Percentiles rank a stretch among this genome's conserved stretches.
Evolutionary conservation across 176 grass and related monocot genomes (phyloP).

Genomic region (Aegilops tauschii): DNA sequence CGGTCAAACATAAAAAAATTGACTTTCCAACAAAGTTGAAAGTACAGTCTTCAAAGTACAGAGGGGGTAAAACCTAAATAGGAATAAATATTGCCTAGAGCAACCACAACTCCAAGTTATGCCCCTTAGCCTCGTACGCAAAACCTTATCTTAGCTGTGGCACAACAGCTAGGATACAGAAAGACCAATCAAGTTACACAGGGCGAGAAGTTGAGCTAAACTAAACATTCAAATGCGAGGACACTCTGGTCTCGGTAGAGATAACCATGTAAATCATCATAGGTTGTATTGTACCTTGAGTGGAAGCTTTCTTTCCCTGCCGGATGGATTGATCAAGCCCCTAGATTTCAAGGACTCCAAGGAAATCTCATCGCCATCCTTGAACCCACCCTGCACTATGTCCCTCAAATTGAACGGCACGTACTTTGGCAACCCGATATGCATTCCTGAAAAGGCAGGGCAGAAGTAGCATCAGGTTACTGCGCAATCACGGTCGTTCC

Average conservation of each 20-base stretch:
- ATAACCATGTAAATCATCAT: not conserved
- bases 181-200: not conserved
- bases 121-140: not conserved
- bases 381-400: constrained; percentile 65
- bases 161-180: not conserved
- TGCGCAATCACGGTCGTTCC: not conserved
- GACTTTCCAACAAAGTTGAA: too few relatives aligned
- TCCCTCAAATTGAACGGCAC: constrained; percentile 90
- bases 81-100: not conserved
- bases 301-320: constrained; percentile 83
- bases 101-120: not conserved
- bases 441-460: constrained; percentile 70
- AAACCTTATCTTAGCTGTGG: not conserved
- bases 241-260: not conserved
- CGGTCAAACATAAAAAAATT: too few relatives aligned
- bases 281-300: constrained; percentile 72
- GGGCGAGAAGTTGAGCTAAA: not conserved
- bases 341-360: constrained; percentile 72
- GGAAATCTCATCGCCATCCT: constrained; percentile 89
- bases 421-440: constrained; percentile 81
- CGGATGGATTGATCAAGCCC: constrained; percentile 90
- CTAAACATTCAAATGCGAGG: not conserved
- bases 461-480: constrained; percentile 23
- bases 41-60: too few relatives aligned
- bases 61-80: not conserved